Evolutionary conservation across 495 filamentous ascomycete species (phyloP).

Genomic region (Penicillium tannophilum): DNA sequence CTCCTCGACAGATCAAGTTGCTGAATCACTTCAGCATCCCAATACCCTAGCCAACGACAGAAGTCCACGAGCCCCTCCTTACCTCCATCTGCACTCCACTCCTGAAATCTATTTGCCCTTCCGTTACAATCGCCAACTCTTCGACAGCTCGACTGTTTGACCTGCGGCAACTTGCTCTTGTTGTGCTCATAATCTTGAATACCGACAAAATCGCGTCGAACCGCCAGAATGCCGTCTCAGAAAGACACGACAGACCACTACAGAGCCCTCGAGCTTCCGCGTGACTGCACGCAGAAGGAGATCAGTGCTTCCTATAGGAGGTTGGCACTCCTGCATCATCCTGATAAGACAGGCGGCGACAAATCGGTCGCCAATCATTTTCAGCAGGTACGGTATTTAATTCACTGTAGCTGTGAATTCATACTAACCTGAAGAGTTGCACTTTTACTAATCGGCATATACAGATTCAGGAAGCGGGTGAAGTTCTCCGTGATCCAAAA

Average conservation of each 20-base stretch:
- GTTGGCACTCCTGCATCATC: constrained; percentile 59
- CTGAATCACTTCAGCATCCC: no score
- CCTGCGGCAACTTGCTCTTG: neutral
- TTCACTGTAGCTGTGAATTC: neutral
- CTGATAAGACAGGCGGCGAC: constrained; percentile 59
- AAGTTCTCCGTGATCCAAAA: constrained; percentile 38
- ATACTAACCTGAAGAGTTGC: neutral
- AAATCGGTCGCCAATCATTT: constrained; percentile 48
- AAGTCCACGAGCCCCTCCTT: no score
- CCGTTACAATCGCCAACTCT: no score
- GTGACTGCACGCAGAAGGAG: constrained; percentile 35
- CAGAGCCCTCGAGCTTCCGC: constrained; percentile 36
- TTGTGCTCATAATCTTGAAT: neutral
- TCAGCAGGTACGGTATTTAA: constrained; percentile 18
- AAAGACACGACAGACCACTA: constrained; percentile 30
- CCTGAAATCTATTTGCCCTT: no score
- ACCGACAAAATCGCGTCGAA: neutral
- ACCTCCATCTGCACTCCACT: no score
- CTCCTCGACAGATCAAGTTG: no score
- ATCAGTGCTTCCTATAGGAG: constrained; percentile 50
- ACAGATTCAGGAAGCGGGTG: constrained; percentile 43
- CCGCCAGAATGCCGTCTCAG: constrained; percentile 7
- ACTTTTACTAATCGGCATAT: neutral
- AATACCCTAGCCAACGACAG: no score
- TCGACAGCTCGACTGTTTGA: no score